Evolutionary conservation across 2,329 filamentous ascomycete species (phyloP).

Genomic region (Metarhizium guizhouense): DNA sequence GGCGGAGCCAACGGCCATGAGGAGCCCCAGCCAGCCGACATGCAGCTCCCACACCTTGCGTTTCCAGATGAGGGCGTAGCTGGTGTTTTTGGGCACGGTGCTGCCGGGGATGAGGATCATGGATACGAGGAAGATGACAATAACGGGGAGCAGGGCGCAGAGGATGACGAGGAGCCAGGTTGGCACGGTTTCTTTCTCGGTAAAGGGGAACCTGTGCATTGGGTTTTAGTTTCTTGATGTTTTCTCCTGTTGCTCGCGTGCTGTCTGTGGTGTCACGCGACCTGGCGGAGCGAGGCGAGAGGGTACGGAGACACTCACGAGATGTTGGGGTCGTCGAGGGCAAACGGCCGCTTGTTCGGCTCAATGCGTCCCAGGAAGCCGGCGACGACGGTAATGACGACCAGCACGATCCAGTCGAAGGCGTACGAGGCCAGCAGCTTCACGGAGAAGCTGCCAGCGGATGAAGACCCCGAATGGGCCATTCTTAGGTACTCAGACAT

Average conservation of each 20-base stretch:
- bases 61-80: constrained; percentile 59
- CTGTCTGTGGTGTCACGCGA: not conserved
- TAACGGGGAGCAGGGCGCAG: constrained; percentile 53
- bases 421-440: constrained; percentile 54
- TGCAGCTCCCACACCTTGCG: constrained; percentile 90
- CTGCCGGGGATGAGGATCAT: constrained; percentile 65
- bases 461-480: constrained; percentile 12
- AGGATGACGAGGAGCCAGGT: constrained; percentile 56
- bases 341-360: constrained; percentile 64
- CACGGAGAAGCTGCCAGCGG: constrained; percentile 18
- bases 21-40: constrained; percentile 74
- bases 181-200: constrained; percentile 62
- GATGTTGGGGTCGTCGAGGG: constrained; percentile 63
- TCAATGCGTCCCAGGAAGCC: constrained; percentile 48
- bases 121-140: constrained; percentile 59
- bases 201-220: constrained; percentile 56
- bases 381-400: constrained; percentile 48
- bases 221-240: not conserved
- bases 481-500: constrained; percentile 21
- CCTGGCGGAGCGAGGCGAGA: not conserved
- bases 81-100: constrained; percentile 53
- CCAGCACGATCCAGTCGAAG: constrained; percentile 64
- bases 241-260: not conserved
- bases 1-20: constrained; percentile 58
- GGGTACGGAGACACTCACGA: constrained; percentile 39